Conservation (phyloP, 177 flowering plant genomes). For the Telopea speciosissima region DNA sequence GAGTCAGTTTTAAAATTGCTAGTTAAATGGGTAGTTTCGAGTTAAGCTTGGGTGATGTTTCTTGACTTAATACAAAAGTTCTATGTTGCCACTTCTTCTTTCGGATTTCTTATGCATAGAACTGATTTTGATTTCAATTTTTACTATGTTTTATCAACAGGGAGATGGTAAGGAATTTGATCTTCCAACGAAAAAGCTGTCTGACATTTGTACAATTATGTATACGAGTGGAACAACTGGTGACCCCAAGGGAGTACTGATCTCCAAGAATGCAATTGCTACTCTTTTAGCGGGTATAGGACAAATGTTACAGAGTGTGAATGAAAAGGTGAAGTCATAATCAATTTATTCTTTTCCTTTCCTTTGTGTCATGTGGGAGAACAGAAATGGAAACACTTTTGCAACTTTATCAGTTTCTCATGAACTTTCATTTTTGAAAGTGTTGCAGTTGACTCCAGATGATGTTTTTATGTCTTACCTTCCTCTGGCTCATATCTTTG, state of each 20-base stretch:
- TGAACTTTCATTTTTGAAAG: constrained; percentile 2
- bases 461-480: constrained; percentile 91
- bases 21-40: neutral
- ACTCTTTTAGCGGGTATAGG: constrained; percentile 68
- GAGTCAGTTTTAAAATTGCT: neutral
- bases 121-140: neutral
- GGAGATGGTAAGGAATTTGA: constrained; percentile 53
- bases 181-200: constrained; percentile 54
- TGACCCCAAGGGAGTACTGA: constrained; percentile 94
- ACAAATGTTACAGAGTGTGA: constrained; percentile 41
- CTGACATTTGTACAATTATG: constrained; percentile 93
- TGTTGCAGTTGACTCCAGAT: constrained; percentile 41
- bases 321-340: constrained; percentile 51
- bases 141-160: constrained; percentile 30
- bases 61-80: neutral
- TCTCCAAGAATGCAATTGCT: constrained; percentile 72
- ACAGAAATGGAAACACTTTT: neutral
- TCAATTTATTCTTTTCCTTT: neutral
- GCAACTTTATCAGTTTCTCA: neutral
- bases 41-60: neutral
- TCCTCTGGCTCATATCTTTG: constrained; percentile 95
- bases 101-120: neutral
- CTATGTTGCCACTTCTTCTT: neutral
- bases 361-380: neutral
- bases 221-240: constrained; percentile 99